These are phyloP conservation scores for Fusarium nygamai DNA, from an alignment of 2,329 filamentous ascomycete species.

Conservation along the genomic window DNA sequence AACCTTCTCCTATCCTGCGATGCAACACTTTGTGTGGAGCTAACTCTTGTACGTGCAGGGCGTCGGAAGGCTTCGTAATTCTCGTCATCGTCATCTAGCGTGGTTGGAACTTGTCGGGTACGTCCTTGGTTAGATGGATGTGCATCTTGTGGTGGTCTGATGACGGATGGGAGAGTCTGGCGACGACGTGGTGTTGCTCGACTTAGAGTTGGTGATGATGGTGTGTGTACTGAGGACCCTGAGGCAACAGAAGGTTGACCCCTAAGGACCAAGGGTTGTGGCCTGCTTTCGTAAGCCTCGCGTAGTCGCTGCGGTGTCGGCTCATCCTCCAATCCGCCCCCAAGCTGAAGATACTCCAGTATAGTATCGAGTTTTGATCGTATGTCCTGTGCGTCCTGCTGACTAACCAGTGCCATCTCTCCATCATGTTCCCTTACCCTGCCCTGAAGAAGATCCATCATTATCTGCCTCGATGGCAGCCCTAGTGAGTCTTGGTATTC, in stretches of 20 bases:
- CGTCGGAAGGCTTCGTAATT: not conserved
- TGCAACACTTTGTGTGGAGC: not conserved
- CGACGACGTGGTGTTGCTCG: not conserved
- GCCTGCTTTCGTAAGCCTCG: not conserved
- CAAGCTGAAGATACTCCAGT: not conserved
- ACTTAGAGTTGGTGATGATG: accelerated
- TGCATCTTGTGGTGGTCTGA: not conserved
- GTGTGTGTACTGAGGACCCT: not conserved
- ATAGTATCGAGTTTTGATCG: not conserved
- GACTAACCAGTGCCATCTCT: not conserved
- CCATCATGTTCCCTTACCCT: not conserved
- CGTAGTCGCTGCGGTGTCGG: not conserved
- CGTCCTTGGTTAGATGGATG: slow-evolving; percentile 1
- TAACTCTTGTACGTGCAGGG: not conserved
- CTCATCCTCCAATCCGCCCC: not conserved
- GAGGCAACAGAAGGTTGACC: not conserved
- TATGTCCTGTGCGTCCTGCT: not conserved
- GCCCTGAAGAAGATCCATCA: not conserved
- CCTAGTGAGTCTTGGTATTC: not conserved
- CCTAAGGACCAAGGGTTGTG: not conserved
- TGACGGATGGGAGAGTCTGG: not conserved
- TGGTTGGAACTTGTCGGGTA: accelerated
- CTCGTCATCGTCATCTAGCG: not conserved
- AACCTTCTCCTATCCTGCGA: not conserved
- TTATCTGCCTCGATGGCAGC: not conserved